phyloP scores from a whole-genome alignment of 2,329 filamentous ascomycete species.

The Cercospora janseana region DNA sequence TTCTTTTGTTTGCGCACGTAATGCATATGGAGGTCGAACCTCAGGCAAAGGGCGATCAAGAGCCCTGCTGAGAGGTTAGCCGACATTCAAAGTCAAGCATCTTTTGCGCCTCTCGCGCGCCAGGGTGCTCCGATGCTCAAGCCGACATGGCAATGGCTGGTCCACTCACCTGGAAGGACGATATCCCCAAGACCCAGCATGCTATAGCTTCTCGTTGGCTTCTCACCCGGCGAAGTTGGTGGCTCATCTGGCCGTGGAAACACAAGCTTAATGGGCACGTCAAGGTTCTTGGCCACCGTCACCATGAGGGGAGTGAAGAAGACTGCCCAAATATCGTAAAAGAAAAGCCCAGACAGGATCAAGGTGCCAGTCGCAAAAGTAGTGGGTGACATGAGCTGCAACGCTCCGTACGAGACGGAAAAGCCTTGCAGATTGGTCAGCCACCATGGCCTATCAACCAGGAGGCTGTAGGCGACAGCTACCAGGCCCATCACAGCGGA shows the following conservation, averaged over 20 bases:
- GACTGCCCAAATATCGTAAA: constrained; percentile 93
- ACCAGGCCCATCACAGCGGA: constrained; percentile 56
- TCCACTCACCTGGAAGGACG: constrained; percentile 80
- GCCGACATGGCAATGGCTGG: too few species aligned
- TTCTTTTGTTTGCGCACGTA: constrained; percentile 66
- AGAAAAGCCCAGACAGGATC: constrained; percentile 76
- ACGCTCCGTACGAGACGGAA: constrained; percentile 76
- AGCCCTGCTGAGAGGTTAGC: too few species aligned
- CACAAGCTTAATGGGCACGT: constrained; percentile 88
- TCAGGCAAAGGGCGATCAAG: constrained; percentile 79
- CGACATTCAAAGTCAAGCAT: too few species aligned
- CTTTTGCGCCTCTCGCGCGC: too few species aligned
- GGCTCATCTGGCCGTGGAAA: constrained; percentile 64
- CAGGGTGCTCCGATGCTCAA: too few species aligned
- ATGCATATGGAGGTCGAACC: constrained; percentile 86
- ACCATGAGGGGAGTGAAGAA: constrained; percentile 87
- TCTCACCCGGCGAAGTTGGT: constrained; percentile 32
- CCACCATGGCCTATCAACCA: constrained; percentile 62
- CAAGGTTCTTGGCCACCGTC: constrained; percentile 81
- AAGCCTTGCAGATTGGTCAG: constrained; percentile 85
- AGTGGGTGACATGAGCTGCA: constrained; percentile 83
- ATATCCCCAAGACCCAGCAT: constrained; percentile 96
- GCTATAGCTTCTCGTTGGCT: constrained; percentile 48
- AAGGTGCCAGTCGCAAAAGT: constrained; percentile 79
- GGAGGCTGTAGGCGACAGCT: constrained; percentile 63